Base-by-base conservation (phyloP, 2,329 filamentous ascomycete genomes). In the Incumbomyces lentus region DNA sequence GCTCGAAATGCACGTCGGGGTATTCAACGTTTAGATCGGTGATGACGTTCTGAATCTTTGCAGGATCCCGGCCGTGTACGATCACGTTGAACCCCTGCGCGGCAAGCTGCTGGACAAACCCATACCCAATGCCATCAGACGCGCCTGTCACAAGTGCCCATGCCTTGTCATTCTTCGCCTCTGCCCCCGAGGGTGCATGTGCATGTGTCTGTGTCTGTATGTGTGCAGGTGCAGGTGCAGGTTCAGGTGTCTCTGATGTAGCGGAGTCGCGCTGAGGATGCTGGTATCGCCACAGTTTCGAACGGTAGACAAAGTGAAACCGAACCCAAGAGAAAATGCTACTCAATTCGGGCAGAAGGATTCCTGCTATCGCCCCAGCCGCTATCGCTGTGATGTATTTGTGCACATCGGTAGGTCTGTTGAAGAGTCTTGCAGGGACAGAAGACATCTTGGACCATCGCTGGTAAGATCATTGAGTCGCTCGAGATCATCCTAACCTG, bases 111-210 rank as follows among this genome's bases (percentile, higher is more conserved):
- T 69, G 59, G 2, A 68, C 68, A 49, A 78, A 70, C 0, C 62
- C 69, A 22, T 63, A 62, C 10, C 77, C 76, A 33, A 79, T 77
- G 16, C 76, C 77, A 38, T 75, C 73, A 12, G 66, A 73, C 14
- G 72, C 67, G 29, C 76, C 75, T 0, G 75, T 79, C 7, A 76
- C 64, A 4, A 76, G 58, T 1, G 69, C 71, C 67, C 70, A 75
- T 10, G 66, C 12, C 8, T 36, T 12, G 40, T 16, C 19, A 19
- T 38, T 32, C 12, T 29, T 12, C 18, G 40, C 5, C 8, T 26
- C 22, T 8, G 22, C 22, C 22, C 5, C 22, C 22, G 22, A 26
- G n/a, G n/a, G n/a, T n/a, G n/a, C n/a, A n/a, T n/a, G n/a, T n/a
- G n/a, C n/a, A n/a, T n/a, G n/a, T n/a, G n/a, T n/a, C n/a, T n/a